Evolutionary conservation across 805 yeast genomes (phyloP), one percentile per base, ranked within the genome.

Genomic region (Saturnispora dispora): DNA sequence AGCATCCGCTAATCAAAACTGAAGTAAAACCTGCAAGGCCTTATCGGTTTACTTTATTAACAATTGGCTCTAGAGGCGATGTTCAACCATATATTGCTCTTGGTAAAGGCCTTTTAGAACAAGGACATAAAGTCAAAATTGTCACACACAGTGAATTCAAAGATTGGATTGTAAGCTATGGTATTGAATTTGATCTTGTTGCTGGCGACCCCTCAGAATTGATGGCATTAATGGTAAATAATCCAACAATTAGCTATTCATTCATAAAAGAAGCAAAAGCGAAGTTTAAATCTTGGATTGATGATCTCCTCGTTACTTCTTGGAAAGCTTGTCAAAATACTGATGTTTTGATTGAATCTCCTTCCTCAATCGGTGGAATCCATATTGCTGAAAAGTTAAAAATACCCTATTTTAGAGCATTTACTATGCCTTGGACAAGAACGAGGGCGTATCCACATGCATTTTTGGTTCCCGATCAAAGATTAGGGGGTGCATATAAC

Each of bases 371-470:
- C 90, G 90, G 85, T 15, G 98, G 98, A 9, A 78, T 90, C 45
- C 98, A 91, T 60, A 86, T 91, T 52, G 96, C 98, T 3, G 98
- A 91, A 64, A 95, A 95, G 1, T 67, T 91, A 52, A 79, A 81
- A 20, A 85, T 91, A 52, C 96, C 98, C 0, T 91, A 91, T 63
- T 85, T 87, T 71, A 74, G 97, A 60, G 97, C 97, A 0, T 91
- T 91, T 63, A 91, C 98, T 0, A 91, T 91, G 98, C 98, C 98
- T 0, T 91, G 98, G 98, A 88, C 97, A 0, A 71, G 96, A 54
- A 90, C 98, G 0, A 75, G 95, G 58, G 95, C 96, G 0, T 91
- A 91, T 63, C 97, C 97, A 1, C 97, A 91, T 71, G 97, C 98
- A 0, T 89, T 91, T 57, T 81, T 90, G 63, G 96, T 88, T 7